Conservation (phyloP, 441 rosid species). For the Pelargonium citronellum region DNA sequence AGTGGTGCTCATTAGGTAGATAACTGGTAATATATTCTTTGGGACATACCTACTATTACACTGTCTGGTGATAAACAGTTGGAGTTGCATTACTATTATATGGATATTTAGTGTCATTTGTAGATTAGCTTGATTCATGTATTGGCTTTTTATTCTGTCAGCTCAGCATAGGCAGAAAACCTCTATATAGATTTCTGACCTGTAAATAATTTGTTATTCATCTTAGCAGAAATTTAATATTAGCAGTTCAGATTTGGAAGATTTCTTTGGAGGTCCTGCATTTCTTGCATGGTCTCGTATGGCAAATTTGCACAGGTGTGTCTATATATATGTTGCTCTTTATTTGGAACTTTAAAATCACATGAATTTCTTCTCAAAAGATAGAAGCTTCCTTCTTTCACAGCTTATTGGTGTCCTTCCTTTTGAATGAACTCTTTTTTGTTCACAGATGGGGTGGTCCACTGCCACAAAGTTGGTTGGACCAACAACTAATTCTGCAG, state of each 20-base stretch:
- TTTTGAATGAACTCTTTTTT: conserved; percentile 8
- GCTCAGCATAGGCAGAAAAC: neutral
- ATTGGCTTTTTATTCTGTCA: neutral
- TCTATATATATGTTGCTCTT: neutral
- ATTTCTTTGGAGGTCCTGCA: conserved; percentile 75
- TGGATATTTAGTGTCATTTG: too few species aligned
- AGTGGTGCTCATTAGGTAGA: too few species aligned
- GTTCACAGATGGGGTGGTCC: conserved; percentile 70
- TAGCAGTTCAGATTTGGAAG: conserved; percentile 48
- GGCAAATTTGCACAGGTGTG: conserved; percentile 64
- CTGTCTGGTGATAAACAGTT: too few species aligned
- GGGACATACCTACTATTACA: too few species aligned
- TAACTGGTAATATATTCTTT: too few species aligned
- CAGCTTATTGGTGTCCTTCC: conserved; percentile 5
- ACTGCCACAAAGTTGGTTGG: conserved; percentile 60
- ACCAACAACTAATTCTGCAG: conserved; percentile 52
- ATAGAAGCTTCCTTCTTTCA: conserved; percentile 10
- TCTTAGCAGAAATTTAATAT: conserved; percentile 51
- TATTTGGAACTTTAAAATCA: neutral
- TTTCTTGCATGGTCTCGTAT: conserved; percentile 80
- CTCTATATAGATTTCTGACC: conserved; percentile 2
- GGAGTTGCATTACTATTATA: too few species aligned
- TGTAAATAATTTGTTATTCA: conserved; percentile 18
- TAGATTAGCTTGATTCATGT: too few species aligned
- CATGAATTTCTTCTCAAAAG: conserved; percentile 2